Base-by-base conservation (phyloP, 176 grass and related monocot species). In the Typha latifolia region DNA sequence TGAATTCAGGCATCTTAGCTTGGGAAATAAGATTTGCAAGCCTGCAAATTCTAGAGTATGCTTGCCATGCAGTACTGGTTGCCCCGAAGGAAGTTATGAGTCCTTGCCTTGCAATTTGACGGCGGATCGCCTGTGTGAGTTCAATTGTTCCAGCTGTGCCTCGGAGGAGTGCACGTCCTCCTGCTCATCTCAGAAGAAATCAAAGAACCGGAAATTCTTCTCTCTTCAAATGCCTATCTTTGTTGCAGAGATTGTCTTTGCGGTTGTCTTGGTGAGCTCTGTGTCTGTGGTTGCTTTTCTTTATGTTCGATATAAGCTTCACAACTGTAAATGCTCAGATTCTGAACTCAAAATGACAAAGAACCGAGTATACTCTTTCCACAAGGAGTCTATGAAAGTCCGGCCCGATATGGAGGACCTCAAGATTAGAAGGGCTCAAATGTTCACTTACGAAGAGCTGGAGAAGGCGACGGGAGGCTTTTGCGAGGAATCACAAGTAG, bases 191-290 rank as follows among this genome's bases (percentile, higher is more conserved):
- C 62, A 77, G 23, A 89, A 89, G 49, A 72, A 12, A 49, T 73
- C 77, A 18, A 87, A 82, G 66, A 89, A 34, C 34, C 52, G 7
- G 51, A 83, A 80, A 13, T 80, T 92, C 23, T 72, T 86, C 61
- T 80, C 73, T 73, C 77, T 92, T 80, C 88, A 97, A 73, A 69
- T 97, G 78, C 93, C 78, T 3, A 74, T 97, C 72, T 92, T 97
- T 37, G 79, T 97, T 32, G 88, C 85, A 16, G 93, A 97, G 83
- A 78, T 97, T 64, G 83, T 69, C 14, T 92, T 97, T 53, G 93
- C 85, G n/a, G 47, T 86, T 29, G 61, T 92, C 51, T 76, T 92
- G 57, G 73, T 84, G 20, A 66, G 82, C 69, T 89, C 80, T 27
- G 88, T 92, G 16, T 80, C 80, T 61, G 66, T 68, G 66, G 80